A percentile compares a stretch with the other conserved stretches of the same genome.
These are phyloP conservation scores for Angomonas deanei DNA, from an alignment of 208 protist genomes.

Conservation along the genomic window DNA sequence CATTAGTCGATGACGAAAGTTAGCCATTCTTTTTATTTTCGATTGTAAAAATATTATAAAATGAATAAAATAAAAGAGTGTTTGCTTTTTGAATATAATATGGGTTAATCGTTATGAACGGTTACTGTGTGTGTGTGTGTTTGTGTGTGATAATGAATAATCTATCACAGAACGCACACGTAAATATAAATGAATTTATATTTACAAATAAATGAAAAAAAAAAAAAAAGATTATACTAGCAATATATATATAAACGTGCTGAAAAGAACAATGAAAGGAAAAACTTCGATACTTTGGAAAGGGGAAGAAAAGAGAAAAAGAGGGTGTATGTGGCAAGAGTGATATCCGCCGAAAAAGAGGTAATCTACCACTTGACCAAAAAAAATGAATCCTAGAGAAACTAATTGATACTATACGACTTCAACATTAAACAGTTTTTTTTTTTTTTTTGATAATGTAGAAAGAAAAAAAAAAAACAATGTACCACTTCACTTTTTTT, in stretches of 20 bases:
- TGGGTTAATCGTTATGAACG: neutral
- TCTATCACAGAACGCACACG: neutral
- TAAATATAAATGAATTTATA: neutral
- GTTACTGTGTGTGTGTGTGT: neutral
- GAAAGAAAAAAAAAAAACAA: neutral
- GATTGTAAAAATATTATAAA: neutral
- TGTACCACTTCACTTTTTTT: neutral
- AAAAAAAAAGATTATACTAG: neutral
- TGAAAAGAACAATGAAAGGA: neutral
- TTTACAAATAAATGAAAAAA: neutral
- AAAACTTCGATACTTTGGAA: neutral
- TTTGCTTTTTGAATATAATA: neutral
- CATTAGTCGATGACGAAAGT: neutral
- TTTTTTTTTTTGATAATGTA: neutral
- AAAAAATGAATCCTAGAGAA: neutral
- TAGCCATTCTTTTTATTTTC: neutral
- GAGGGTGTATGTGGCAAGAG: neutral
- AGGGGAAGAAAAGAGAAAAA: neutral
- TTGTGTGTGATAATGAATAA: too few relatives aligned
- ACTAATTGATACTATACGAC: neutral
- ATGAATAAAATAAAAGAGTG: neutral
- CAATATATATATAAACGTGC: neutral
- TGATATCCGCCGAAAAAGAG: neutral
- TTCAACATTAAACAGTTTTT: too few relatives aligned
- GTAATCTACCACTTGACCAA: neutral